A percentile compares a stretch with the other conserved stretches of the same genome.
phyloP scores from a whole-genome alignment of 2,329 filamentous ascomycete species.

The Capronia coronata region DNA sequence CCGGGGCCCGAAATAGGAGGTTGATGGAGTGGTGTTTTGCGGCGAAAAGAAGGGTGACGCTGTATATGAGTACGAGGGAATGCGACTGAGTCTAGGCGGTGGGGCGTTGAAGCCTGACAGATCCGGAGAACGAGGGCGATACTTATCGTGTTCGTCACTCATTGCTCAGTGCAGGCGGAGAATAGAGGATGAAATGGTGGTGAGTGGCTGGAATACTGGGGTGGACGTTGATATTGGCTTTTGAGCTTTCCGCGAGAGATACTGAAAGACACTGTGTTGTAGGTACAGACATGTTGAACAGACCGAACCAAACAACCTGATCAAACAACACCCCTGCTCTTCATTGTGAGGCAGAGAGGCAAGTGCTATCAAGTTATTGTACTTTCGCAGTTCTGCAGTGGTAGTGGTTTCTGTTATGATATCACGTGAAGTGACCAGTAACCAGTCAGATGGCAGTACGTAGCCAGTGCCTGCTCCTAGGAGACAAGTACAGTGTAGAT shows the following conservation, averaged over 20 bases:
- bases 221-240: background rate
- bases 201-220: background rate
- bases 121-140: constrained; percentile 46
- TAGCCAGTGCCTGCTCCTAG: too few relatives aligned
- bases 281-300: background rate
- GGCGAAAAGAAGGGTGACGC: constrained; percentile 42
- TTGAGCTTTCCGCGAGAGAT: background rate
- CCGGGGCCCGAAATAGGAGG: constrained; percentile 25
- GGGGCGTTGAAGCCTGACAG: constrained; percentile 44
- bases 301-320: background rate
- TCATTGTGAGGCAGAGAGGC: background rate
- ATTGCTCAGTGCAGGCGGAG: constrained; percentile 21
- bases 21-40: constrained; percentile 26
- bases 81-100: constrained; percentile 32
- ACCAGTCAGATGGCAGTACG: background rate
- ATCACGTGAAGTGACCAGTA: background rate
- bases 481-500: too few relatives aligned
- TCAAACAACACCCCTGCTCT: background rate
- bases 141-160: constrained; percentile 29
- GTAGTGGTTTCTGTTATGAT: background rate
- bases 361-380: background rate
- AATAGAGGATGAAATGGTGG: constrained; percentile 6
- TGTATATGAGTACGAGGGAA: constrained; percentile 40
- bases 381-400: too few relatives aligned
- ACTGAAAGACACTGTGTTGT: background rate